Base-by-base conservation (phyloP, 768 basidiomycete genomes). In the Gelatoporia subvermispora region DNA sequence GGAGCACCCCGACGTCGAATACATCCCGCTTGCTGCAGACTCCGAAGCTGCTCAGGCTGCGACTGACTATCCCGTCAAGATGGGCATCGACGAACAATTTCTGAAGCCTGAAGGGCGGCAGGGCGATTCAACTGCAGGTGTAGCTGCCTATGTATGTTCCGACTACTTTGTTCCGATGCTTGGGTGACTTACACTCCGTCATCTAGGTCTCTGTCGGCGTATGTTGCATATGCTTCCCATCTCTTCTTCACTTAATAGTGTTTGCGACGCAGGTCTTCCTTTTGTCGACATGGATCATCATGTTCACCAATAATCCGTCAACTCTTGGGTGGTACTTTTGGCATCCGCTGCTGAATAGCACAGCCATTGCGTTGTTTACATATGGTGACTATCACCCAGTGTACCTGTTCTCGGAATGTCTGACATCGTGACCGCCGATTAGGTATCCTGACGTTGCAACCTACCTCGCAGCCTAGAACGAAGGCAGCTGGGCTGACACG, bases 391-490 rank as follows among this genome's bases (percentile, higher is more conserved):
- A 20, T 25, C 16, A 18, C 28, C 44, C 16, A 4, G n/a, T 10
- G 34, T 21, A 4, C 10, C 41, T 37, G 28, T 45, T 39, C 18
- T 31, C 38, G 22, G 25, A 41, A 23, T 35, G 31, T 16, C 18
- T 40, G 40, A 36, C 25, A 28, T 35, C 56, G n/a, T n/a, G n/a
- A n/a, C n/a, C n/a, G n/a, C 28, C 28, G 28, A 5, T 31, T 31
- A 88, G 88, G 82, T 7, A 79, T 93, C 37, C 60, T 87, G 56
- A 88, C 88, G 20, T 80, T 85, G 10, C 90, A 85, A 54, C 84
- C 84, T 1, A 87, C 86, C 10, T 77, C 81, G 3, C 78, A 79
- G 43, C 81, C 82, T 3, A 72, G 68, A 58, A 77, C 79, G 35
- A 85, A 88, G 65, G 72, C 76, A 8, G 78, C 80, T 1, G 88